Percentiles rank a stretch among this genome's conserved stretches.
These are phyloP conservation scores for Ceratocystis colombiana DNA, from an alignment of 2,329 filamentous ascomycete species.

Conservation along the genomic window DNA sequence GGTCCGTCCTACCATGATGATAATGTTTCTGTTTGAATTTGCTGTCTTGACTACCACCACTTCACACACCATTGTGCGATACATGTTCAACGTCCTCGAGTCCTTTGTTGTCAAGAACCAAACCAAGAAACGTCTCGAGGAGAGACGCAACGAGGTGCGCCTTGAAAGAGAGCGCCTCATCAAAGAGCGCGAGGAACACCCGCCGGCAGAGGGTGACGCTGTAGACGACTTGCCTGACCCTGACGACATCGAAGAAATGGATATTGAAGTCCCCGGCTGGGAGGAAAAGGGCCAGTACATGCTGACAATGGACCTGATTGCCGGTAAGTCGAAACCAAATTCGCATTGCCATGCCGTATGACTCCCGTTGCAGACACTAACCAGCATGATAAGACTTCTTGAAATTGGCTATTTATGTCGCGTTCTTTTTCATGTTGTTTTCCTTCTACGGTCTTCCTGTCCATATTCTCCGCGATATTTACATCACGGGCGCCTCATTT, in stretches of 20 bases:
- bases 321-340: conserved; percentile 44
- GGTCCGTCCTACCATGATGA: conserved; percentile 96
- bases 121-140: conserved; percentile 56
- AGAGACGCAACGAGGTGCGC: conserved; percentile 58
- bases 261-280: conserved; percentile 93
- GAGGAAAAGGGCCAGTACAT: conserved; percentile 91
- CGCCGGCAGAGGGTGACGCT: conserved; percentile 36
- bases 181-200: conserved; percentile 40
- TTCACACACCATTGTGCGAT: conserved; percentile 66
- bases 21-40: conserved; percentile 99
- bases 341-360: background rate
- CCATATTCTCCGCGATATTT: conserved; percentile 91
- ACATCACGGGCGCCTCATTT: conserved; percentile 87
- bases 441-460: conserved; percentile 92
- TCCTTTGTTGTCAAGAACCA: conserved; percentile 65
- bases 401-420: conserved; percentile 78
- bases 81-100: conserved; percentile 68
- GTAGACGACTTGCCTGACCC: conserved; percentile 44
- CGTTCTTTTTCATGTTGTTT: conserved; percentile 88
- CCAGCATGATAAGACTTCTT: conserved; percentile 56
- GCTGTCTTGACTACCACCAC: conserved; percentile 75
- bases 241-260: conserved; percentile 79
- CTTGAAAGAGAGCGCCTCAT: conserved; percentile 46
- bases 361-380: background rate
- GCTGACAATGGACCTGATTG: conserved; percentile 74